phyloP scores from a whole-genome alignment of 805 yeast genomes.

The Suhomyces tanzawaensis region DNA sequence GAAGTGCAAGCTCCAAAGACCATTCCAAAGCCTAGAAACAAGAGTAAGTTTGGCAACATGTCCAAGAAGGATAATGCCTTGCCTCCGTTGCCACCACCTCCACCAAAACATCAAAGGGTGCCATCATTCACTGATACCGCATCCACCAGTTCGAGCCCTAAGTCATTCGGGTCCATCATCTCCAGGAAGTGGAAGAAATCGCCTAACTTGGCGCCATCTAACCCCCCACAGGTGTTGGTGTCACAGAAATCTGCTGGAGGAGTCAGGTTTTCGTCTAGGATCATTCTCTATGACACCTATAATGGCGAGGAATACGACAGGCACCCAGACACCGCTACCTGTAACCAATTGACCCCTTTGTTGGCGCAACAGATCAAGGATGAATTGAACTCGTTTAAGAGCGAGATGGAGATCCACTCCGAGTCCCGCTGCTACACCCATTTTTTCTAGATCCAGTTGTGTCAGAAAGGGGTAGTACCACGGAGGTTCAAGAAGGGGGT shows the following conservation, averaged over 20 bases:
- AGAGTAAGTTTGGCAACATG: not conserved
- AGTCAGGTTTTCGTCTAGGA: conserved; percentile 75
- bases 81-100: conserved; percentile 15
- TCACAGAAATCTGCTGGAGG: conserved; percentile 12
- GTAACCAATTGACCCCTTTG: conserved; percentile 84
- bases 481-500: no score
- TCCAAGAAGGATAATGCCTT: not conserved
- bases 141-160: conserved; percentile 26
- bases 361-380: conserved; percentile 83
- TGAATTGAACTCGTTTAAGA: conserved; percentile 77
- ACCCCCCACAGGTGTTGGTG: not conserved
- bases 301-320: conserved; percentile 84
- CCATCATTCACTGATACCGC: conserved; percentile 28
- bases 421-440: conserved; percentile 80
- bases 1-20: not conserved
- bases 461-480: no score
- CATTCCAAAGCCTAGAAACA: not conserved
- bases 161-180: conserved; percentile 31
- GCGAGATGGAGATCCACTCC: conserved; percentile 80
- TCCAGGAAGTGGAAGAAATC: conserved; percentile 26
- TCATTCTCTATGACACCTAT: conserved; percentile 82
- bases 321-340: conserved; percentile 88
- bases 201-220: conserved; percentile 8
- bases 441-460: conserved; percentile 51
- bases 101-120: conserved; percentile 24